These are phyloP conservation scores for sorghum (Sorghum bicolor) DNA, from an alignment of 176 grass and related monocot species.

Conservation along the genomic window Sorghum_bicolor_NCBIv3 NC_012873.2:64486001-64486500, in stretches of 20 bases:
- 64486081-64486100: slow-evolving; percentile 81
- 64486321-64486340: no score
- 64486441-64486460: no score
- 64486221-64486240: background rate
- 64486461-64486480: no score
- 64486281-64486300: background rate
- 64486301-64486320: no score
- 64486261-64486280: background rate
- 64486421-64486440: no score
- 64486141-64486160: slow-evolving; percentile 85
- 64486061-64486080: slow-evolving; percentile 83
- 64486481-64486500: no score
- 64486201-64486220: background rate
- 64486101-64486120: slow-evolving; percentile 94
- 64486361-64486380: no score
- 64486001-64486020: background rate
- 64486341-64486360: no score
- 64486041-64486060: slow-evolving; percentile 71
- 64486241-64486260: background rate
- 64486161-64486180: slow-evolving; percentile 85
- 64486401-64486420: no score
- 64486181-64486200: background rate
- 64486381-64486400: no score
- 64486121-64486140: slow-evolving; percentile 92
- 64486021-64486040: slow-evolving; percentile 15